Evolutionary conservation across 179 eudicot genomes (phyloP), one percentile per base, ranked within the genome.

Genomic region (Silene noctiflora): DNA sequence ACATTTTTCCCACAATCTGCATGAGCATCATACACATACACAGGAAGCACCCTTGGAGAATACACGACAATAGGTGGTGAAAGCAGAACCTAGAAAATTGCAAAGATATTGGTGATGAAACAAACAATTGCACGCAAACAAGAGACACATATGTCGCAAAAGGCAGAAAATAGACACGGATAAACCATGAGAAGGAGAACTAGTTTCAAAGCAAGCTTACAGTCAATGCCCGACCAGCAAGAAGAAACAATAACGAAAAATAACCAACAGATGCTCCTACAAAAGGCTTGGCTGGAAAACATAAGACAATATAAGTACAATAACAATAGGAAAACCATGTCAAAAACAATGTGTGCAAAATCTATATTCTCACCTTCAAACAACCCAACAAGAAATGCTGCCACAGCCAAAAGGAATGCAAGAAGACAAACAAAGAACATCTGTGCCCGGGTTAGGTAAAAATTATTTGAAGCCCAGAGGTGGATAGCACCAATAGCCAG

Each of bases 31-130:
- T 95, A 95, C 51, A 95, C 93, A 86, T 95, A 95, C 53, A 95
- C 99, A 73, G 99, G 99, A 66, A 95, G 89, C 74, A 95, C 99
- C 83, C 99, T 86, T 46, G 97, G 97, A 70, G 99, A 95, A 86
- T 95, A 95, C 71, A 95, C 99, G 60, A 93, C 97, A 64, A 95
- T 95, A 65, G 99, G 99, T 85, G 99, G 99, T 71, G 99, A 95
- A 82, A 95, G 97, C 81, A 95, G 97, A 79, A 95, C 99, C 99
- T 95, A 85, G 16, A 80, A 61, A 73, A 60, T 71, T 31, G 24
- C 29, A 25, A 51, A 9, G 59, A 64, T 21, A 4, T 25, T 13
- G 61, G 21, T 67, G 62, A 44, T 72, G 55, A 81, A 72, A 72
- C 46, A 29, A 39, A 77, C 59, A 75, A 14, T 58, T n/a, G 46